Evolutionary conservation across 2,329 filamentous ascomycete genomes (phyloP).

Genomic region (Paraphoma chrysanthemicola): DNA sequence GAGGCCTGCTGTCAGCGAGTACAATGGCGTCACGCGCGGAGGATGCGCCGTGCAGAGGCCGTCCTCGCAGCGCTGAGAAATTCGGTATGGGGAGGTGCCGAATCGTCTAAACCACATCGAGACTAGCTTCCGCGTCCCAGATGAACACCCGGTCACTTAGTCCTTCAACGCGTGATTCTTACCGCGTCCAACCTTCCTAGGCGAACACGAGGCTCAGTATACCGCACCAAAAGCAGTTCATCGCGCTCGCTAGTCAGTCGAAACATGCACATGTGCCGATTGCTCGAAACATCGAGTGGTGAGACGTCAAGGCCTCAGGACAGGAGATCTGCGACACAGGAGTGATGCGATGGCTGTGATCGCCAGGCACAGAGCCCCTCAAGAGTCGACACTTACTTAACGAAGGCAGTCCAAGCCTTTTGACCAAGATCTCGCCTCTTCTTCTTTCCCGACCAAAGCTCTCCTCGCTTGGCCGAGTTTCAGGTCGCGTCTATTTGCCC

Average conservation of each 20-base stretch:
- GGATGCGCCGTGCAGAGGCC: not conserved
- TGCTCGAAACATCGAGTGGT: conserved; percentile 2
- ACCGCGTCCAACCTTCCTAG: not conserved
- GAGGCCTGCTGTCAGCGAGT: not conserved
- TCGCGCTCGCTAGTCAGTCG: conserved; percentile 1
- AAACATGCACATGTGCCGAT: conserved; percentile 3
- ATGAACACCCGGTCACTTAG: not conserved
- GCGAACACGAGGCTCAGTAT: not conserved
- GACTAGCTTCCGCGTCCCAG: too few species aligned
- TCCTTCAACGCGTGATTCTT: not conserved
- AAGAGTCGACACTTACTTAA: conserved; percentile 7
- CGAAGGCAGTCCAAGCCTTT: conserved; percentile 13
- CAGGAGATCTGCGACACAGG: conserved; percentile 8
- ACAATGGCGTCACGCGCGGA: not conserved
- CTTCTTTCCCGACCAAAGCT: conserved; percentile 2
- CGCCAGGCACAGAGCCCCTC: conserved; percentile 13
- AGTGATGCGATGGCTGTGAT: conserved; percentile 5
- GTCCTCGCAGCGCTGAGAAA: not conserved
- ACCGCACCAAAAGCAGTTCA: conserved; percentile 1
- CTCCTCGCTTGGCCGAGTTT: conserved; percentile 15
- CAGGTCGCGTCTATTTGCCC: conserved; percentile 14
- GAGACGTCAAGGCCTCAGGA: conserved; percentile 11
- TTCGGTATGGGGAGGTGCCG: not conserved
- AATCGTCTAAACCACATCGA: not conserved
- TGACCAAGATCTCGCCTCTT: conserved; percentile 18